These are phyloP conservation scores for Melaleuca quinquenervia DNA, from an alignment of 345 rosid genomes.

Conservation along the genomic window DNA sequence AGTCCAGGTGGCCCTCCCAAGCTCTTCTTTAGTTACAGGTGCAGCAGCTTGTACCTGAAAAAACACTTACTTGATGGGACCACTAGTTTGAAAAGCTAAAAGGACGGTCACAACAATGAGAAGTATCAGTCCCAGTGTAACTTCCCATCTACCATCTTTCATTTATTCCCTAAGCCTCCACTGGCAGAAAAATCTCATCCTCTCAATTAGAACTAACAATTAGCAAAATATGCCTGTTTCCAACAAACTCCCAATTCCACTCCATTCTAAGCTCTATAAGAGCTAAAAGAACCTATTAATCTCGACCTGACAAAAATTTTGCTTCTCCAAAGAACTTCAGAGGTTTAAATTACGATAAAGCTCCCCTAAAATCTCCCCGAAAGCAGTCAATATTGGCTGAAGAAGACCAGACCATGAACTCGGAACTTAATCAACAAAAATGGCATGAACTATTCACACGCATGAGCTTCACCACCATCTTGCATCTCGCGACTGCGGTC, in stretches of 20 bases:
- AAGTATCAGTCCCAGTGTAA: not conserved
- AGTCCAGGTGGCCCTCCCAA: constrained; percentile 94
- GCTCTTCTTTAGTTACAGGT: constrained; percentile 85
- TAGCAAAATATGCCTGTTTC: not conserved
- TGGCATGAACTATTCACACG: not conserved
- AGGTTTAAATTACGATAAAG: not conserved
- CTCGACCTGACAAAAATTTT: not conserved
- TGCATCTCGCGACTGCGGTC: not conserved
- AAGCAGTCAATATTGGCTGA: not conserved
- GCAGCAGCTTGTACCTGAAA: constrained; percentile 44
- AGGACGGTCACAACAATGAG: not conserved
- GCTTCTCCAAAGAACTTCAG: not conserved
- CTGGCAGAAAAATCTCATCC: not conserved
- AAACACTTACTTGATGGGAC: not conserved
- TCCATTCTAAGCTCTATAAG: not conserved
- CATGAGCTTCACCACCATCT: not conserved
- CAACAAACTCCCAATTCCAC: not conserved
- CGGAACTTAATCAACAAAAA: not conserved
- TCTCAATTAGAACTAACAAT: not conserved
- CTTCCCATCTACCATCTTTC: not conserved
- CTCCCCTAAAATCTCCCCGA: not conserved
- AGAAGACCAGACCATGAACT: not conserved
- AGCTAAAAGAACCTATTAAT: not conserved
- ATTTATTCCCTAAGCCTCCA: not conserved
- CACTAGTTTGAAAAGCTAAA: not conserved